Base-by-base conservation (phyloP, 768 basidiomycete species). In the Grammothele lineata region DNA sequence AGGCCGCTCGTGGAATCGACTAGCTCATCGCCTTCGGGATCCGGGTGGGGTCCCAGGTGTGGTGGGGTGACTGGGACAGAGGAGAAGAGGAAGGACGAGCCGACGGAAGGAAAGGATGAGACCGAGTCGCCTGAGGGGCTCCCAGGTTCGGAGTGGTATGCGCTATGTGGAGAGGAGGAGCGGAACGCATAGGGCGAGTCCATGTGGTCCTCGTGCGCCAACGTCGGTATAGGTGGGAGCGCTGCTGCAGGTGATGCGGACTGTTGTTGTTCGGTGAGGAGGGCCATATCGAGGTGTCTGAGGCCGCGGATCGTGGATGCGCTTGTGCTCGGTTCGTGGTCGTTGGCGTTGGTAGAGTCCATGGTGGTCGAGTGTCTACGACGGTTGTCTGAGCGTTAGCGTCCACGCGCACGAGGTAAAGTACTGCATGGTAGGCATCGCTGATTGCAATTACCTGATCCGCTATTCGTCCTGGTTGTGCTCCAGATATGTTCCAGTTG, bases 51-150 rank as follows among this genome's bases (percentile, higher is more conserved):
- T 25, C 74, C 73, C 0, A 70, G 66, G 39, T 77, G 81, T 0
- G 76, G 79, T 2, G 80, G 85, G 51, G 82, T 84, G 1, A 78
- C 78, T 11, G 82, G 82, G 0, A 77, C 81, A 9, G 85, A 87
- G 25, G 83, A 85, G 68, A 85, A 87, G 68, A 87, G 85, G 72
- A 86, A 86, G 1, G 83, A 84, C 1, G 83, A 85, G 15, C 80
- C 76, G 11, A 85, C 78, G 1, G 83, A 85, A 1, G 85, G 85
- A 3, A 87, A 69, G 5, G 85, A 87, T 1, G 85, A 87, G 33
- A 80, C 66, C 1, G 81, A 83, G 40, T 72, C 80, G 8, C 77
- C 71, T 34, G 77, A 72, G 1, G 67, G 85, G 57, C 83, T 85
- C 57, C 77, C 74, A 34, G 81, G 77, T 10, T 78, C 76, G 7